Evolutionary conservation across 768 basidiomycete genomes (phyloP).

Genomic region (Leucosporidium yakuticum): DNA sequence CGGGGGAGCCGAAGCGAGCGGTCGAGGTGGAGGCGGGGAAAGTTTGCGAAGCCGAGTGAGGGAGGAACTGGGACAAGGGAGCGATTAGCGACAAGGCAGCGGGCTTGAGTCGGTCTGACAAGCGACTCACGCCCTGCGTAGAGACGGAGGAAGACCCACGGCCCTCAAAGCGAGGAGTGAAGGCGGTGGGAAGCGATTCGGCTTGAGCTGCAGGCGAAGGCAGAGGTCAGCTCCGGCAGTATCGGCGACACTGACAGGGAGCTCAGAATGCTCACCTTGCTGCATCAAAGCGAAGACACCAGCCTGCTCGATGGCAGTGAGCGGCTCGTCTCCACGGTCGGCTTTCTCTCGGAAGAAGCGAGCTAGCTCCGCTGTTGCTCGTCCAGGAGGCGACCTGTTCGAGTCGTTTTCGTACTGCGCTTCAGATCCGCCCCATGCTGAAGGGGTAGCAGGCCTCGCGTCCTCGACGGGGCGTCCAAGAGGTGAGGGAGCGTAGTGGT

Average conservation of each 20-base stretch:
- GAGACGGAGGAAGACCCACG: neutral
- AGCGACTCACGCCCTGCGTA: too few relatives aligned
- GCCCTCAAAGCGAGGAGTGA: slow-evolving; percentile 1
- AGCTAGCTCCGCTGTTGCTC: slow-evolving; percentile 24
- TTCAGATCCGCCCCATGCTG: neutral
- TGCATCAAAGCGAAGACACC: slow-evolving; percentile 32
- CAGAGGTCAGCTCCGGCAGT: neutral
- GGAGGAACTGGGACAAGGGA: neutral
- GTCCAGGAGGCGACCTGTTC: neutral
- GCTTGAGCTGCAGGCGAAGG: slow-evolving; percentile 8
- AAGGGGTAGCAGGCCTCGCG: neutral
- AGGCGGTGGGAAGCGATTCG: slow-evolving; percentile 3
- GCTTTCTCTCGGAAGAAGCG: slow-evolving; percentile 30
- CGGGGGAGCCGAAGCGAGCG: neutral
- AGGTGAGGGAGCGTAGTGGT: too few relatives aligned
- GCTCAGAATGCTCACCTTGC: slow-evolving; percentile 14
- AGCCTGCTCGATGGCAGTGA: slow-evolving; percentile 28
- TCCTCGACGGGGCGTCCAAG: too few relatives aligned
- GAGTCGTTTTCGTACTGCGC: neutral
- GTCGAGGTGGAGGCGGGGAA: neutral
- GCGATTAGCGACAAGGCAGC: too few relatives aligned
- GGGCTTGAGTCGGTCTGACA: too few relatives aligned
- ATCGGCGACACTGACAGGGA: too few relatives aligned
- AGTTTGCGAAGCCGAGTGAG: neutral
- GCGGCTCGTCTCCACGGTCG: slow-evolving; percentile 17